Evolutionary conservation across 441 rosid species (phyloP).

Genomic region (Hura crepitans): DNA sequence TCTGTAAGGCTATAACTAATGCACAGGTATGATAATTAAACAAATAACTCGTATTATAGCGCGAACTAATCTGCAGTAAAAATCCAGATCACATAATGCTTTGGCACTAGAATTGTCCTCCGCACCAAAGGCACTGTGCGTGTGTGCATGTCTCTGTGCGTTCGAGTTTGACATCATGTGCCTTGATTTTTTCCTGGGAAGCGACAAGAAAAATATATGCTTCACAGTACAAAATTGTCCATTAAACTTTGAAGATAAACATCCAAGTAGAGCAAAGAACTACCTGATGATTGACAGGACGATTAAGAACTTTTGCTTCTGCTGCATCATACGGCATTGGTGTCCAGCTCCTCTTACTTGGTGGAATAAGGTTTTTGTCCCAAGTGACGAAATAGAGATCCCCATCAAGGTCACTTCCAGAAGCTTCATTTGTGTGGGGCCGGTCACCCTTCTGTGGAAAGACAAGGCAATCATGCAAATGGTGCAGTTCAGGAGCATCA

Average conservation of each 20-base stretch:
- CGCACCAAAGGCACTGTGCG: too few species aligned
- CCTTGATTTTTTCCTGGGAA: neutral
- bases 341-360: conserved; percentile 57
- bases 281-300: conserved; percentile 63
- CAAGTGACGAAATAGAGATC: conserved; percentile 88
- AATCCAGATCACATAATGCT: too few species aligned
- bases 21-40: neutral
- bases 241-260: neutral
- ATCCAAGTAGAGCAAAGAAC: conserved; percentile 10
- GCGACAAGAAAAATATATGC: neutral
- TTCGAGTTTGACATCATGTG: neutral
- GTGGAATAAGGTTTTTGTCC: conserved; percentile 86
- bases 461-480: conserved; percentile 71
- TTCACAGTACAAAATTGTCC: conserved; percentile 6
- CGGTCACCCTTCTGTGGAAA: conserved; percentile 93
- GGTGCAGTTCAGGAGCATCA: conserved; percentile 65
- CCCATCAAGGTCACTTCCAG: conserved; percentile 97
- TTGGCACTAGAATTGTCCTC: too few species aligned
- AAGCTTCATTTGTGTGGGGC: conserved; percentile 91
- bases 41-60: neutral
- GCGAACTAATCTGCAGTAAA: conserved; percentile 1
- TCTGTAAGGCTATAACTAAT: too few species aligned
- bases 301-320: conserved; percentile 31
- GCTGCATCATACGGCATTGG: conserved; percentile 70
- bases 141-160: too few species aligned